These are phyloP conservation scores for Holtermanniella nyarrowii DNA, from an alignment of 768 basidiomycete genomes.

Conservation along the genomic window DNA sequence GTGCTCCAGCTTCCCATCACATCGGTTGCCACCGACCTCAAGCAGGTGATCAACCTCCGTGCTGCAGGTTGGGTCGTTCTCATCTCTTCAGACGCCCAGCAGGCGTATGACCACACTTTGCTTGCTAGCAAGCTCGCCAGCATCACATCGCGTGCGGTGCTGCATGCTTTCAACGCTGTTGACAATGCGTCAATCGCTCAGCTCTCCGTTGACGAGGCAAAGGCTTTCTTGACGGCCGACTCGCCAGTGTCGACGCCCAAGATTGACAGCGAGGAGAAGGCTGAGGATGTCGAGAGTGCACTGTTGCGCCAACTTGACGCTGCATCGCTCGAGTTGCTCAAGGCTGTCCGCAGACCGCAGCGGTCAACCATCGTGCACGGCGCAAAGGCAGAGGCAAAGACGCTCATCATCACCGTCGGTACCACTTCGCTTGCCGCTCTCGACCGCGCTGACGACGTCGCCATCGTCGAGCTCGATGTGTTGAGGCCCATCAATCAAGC, in stretches of 20 bases:
- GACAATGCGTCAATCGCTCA: constrained; percentile 45
- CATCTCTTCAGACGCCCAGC: constrained; percentile 62
- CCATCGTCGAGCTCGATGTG: constrained; percentile 47
- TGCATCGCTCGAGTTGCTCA: constrained; percentile 56
- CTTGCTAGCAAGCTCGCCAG: constrained; percentile 72
- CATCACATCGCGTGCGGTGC: constrained; percentile 60
- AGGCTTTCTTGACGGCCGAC: constrained; percentile 8
- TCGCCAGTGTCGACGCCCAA: constrained; percentile 3
- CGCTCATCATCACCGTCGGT: neutral
- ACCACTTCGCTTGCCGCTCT: neutral
- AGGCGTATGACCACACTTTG: constrained; percentile 82
- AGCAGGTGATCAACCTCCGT: constrained; percentile 56
- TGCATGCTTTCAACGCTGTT: constrained; percentile 65
- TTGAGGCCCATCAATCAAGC: constrained; percentile 58
- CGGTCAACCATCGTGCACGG: constrained; percentile 50
- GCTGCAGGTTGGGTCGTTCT: constrained; percentile 72
- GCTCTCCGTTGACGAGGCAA: constrained; percentile 50
- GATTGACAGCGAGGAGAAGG: constrained; percentile 2
- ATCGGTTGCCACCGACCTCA: constrained; percentile 9
- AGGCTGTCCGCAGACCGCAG: constrained; percentile 54
- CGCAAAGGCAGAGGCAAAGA: constrained; percentile 42
- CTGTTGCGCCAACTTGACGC: constrained; percentile 52
- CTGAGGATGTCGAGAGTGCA: constrained; percentile 19
- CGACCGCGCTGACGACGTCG: constrained; percentile 7
- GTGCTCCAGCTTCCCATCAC: neutral